Evolutionary conservation across 306 rosid species (phyloP).

Genomic region (Pyrus bretschneideri): DNA sequence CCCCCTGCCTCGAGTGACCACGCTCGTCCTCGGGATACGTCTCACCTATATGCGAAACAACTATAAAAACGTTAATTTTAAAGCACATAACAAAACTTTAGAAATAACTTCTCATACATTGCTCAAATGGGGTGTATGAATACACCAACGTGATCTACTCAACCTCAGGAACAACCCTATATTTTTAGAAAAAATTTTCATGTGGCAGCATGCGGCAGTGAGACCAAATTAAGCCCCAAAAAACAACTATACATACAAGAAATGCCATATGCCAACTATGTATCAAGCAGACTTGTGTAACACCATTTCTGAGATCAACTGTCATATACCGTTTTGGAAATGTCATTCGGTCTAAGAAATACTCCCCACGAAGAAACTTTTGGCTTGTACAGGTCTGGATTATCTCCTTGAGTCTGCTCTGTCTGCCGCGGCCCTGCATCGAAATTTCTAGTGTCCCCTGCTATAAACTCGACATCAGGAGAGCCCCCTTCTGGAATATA

Average conservation of each 20-base stretch:
- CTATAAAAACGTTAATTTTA: too few relatives aligned
- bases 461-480: conserved; percentile 78
- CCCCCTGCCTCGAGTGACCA: too few relatives aligned
- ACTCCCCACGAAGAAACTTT: conserved; percentile 93
- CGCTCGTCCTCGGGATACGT: too few relatives aligned
- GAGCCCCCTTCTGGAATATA: conserved; percentile 41
- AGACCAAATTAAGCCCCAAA: neutral
- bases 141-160: too few relatives aligned
- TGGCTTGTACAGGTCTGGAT: conserved; percentile 67
- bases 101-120: too few relatives aligned
- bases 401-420: conserved; percentile 34
- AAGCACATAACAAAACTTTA: too few relatives aligned
- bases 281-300: neutral
- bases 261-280: neutral
- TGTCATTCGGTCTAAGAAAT: conserved; percentile 84
- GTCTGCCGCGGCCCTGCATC: conserved; percentile 23
- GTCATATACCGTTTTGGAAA: conserved; percentile 77
- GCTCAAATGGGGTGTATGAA: too few relatives aligned
- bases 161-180: too few relatives aligned
- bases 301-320: neutral
- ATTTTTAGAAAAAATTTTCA: too few relatives aligned
- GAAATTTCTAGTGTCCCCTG: conserved; percentile 60
- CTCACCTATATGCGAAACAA: too few relatives aligned
- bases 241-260: neutral
- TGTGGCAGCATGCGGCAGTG: neutral